Percentiles rank a stretch among this genome's conserved stretches.
phyloP scores from a whole-genome alignment of 2,329 filamentous ascomycete genomes.

The Neurospora crassa region DNA sequence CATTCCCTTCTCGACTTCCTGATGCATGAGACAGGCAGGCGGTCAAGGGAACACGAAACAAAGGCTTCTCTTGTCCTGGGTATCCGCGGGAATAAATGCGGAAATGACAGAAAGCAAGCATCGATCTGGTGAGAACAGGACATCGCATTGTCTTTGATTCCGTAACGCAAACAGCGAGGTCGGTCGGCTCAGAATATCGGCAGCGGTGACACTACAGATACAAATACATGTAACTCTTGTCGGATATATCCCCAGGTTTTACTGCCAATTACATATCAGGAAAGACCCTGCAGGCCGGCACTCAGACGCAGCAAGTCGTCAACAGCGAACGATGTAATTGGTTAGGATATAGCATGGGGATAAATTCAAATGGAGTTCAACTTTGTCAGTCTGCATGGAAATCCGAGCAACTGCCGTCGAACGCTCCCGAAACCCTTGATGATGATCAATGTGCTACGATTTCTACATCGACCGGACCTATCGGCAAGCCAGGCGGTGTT shows the following conservation, averaged over 20 bases:
- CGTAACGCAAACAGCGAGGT: not conserved
- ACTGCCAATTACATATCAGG: not conserved
- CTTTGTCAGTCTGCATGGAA: not conserved
- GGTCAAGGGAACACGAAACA: not conserved
- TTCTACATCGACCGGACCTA: not conserved
- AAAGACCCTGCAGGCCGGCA: not conserved
- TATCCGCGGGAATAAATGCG: not conserved
- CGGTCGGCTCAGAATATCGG: not conserved
- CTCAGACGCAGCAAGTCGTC: too few relatives aligned
- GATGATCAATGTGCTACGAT: not conserved
- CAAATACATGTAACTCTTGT: too few relatives aligned
- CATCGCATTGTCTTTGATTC: not conserved
- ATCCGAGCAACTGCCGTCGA: not conserved
- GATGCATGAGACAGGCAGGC: not conserved
- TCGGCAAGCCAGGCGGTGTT: not conserved
- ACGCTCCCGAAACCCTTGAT: not conserved
- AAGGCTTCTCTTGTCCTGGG: not conserved
- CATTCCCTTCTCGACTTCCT: not conserved
- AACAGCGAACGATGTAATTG: too few relatives aligned
- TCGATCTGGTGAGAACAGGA: not conserved
- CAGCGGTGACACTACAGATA: not conserved
- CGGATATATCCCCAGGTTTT: not conserved
- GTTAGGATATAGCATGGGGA: not conserved
- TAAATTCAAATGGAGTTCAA: not conserved
- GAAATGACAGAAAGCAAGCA: not conserved